phyloP scores from a whole-genome alignment of 306 rosid species.

The Trichosanthes truncata region DNA sequence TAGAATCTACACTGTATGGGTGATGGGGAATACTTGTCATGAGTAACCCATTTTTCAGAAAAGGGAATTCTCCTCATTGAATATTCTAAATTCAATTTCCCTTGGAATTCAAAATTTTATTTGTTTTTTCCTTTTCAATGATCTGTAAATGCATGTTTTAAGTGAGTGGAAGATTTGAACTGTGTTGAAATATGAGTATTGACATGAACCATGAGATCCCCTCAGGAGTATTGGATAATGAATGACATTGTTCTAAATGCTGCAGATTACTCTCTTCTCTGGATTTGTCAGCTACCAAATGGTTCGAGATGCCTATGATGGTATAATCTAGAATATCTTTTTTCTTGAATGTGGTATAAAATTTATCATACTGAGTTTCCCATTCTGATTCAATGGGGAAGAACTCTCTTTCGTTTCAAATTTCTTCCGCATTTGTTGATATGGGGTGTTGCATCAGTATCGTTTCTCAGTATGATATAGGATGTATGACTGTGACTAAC shows the following conservation, averaged over 20 bases:
- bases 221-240: background rate
- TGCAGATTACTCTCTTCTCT: constrained; percentile 84
- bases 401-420: background rate
- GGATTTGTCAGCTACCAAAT: constrained; percentile 99
- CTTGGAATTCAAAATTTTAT: background rate
- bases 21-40: background rate
- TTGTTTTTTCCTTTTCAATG: background rate
- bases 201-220: background rate
- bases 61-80: background rate
- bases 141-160: background rate
- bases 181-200: background rate
- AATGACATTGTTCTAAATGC: constrained; percentile 24
- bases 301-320: constrained; percentile 98
- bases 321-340: constrained; percentile 22
- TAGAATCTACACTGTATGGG: background rate
- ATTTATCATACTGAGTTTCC: background rate
- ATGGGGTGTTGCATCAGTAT: background rate
- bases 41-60: background rate
- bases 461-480: background rate
- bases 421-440: background rate
- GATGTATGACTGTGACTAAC: background rate
- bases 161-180: background rate
- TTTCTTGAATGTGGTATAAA: background rate
- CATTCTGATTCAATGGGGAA: background rate
- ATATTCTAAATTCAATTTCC: background rate